phyloP scores from a whole-genome alignment of 148 eudicot genomes.

The Vaccinium darrowii region DNA sequence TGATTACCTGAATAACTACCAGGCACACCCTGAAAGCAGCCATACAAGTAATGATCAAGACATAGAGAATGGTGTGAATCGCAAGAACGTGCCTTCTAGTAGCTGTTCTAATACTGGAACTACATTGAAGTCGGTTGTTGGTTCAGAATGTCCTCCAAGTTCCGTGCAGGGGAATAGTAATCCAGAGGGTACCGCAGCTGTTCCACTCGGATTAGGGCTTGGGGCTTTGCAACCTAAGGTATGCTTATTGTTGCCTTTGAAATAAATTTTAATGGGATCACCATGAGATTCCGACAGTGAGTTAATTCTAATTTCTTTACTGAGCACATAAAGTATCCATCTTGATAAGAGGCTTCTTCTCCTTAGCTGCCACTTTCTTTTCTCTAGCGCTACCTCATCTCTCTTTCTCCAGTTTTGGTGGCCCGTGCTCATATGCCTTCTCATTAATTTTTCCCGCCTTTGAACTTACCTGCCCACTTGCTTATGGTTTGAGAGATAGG shows the following conservation, averaged over 20 bases:
- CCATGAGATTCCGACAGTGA: neutral
- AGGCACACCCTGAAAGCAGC: conserved; percentile 31
- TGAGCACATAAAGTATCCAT: neutral
- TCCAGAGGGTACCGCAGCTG: conserved; percentile 37
- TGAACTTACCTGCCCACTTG: neutral
- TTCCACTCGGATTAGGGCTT: conserved; percentile 86
- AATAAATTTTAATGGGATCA: neutral
- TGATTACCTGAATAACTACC: conserved; percentile 15
- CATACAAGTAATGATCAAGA: conserved; percentile 17
- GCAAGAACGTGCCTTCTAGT: conserved; percentile 27
- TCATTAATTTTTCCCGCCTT: neutral
- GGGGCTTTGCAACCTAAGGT: conserved; percentile 96
- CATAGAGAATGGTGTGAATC: conserved; percentile 20
- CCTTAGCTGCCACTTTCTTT: neutral
- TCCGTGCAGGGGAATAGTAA: conserved; percentile 34
- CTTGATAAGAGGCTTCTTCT: neutral
- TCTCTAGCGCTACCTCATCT: neutral
- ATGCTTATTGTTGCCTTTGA: neutral
- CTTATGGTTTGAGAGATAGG: neutral
- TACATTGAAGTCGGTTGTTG: conserved; percentile 11
- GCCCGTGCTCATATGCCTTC: neutral
- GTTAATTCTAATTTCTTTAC: neutral
- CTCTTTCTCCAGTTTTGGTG: neutral
- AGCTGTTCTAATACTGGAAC: conserved; percentile 25
- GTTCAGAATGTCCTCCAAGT: conserved; percentile 23